phyloP scores from a whole-genome alignment of 208 protist species.

The Leishmania guyanensis region DNA sequence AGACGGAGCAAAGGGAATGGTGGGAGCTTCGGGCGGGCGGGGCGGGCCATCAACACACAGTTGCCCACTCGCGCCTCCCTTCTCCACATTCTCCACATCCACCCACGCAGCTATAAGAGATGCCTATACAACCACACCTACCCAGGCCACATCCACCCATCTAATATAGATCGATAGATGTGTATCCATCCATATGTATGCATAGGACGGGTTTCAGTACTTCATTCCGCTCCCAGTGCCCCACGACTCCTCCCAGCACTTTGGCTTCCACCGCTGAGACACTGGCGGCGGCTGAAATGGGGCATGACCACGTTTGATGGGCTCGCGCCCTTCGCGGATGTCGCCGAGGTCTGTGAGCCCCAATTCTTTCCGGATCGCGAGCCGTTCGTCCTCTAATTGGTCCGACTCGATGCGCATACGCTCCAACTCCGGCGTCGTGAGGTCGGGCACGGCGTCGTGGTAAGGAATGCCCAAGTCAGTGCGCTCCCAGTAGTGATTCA shows the following conservation, averaged over 20 bases:
- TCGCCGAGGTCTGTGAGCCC: constrained; percentile 87
- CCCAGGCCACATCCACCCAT: background rate
- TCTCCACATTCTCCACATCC: background rate
- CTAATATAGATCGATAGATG: background rate
- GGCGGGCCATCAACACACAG: background rate
- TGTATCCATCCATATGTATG: background rate
- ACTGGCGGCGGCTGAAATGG: constrained; percentile 82
- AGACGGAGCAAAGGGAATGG: background rate
- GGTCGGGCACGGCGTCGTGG: constrained; percentile 85
- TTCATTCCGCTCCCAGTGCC: constrained; percentile 69
- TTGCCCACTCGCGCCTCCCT: too few species aligned
- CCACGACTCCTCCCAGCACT: constrained; percentile 90
- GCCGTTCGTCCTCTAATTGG: constrained; percentile 84
- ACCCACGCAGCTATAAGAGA: background rate
- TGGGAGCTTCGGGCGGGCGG: background rate
- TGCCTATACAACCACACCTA: background rate
- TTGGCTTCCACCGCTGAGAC: constrained; percentile 88
- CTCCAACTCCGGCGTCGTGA: constrained; percentile 87
- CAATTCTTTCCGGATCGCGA: constrained; percentile 82
- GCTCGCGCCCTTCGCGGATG: constrained; percentile 79
- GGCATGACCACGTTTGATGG: constrained; percentile 63
- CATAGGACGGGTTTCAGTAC: constrained; percentile 11
- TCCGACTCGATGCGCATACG: constrained; percentile 79
- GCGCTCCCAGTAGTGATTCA: constrained; percentile 89
- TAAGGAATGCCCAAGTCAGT: constrained; percentile 88